Base-by-base conservation (phyloP, 2,329 filamentous ascomycete species). In the Xylaria polymorpha region DNA sequence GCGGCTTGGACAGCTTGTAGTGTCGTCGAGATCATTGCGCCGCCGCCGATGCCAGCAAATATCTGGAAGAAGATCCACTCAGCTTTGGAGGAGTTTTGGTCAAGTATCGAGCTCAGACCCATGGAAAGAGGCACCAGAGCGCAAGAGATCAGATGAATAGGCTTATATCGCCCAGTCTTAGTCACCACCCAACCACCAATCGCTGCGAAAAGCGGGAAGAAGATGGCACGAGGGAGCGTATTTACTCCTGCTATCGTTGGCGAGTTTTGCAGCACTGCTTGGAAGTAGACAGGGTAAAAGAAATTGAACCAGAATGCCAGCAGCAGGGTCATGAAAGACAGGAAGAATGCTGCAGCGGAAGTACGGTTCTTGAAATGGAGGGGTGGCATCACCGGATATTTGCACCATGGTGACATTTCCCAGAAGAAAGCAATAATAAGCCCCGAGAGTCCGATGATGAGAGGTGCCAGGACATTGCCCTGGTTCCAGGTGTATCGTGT, bases 1-100 rank as follows among this genome's bases (percentile, higher is more conserved):
- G 12, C 39, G 2, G 64, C 58, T 43, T 61, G 48, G 9, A 62
- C 50, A 3, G 64, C 58, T 20, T 50, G 25, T 32, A 67, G 50
- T 3, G 35, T 5, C 2, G 6, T 3, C 20, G 50, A 12, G 3
- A 53, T 53, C 3, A 8, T 8, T 4, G 15, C 12, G 6, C 8
- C 50, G 4, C 14, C 14, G 6, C 50, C 50, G 12, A 53, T 35
- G 15, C 22, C 10, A 7, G 8, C 10, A 12, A 61, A 18, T 2
- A 61, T 61, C 46, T 53, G 59, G 10, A 51, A 35, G 59, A 35
- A 61, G 29, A 51, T 20, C 4, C 10, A 25, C 1, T 15, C 2
- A 39, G 43, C 57, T n/a, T 14, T 14, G 29, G 22, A 7, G 3
- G 25, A 32, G 9, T 48, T 35, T 7, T 20, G 25, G 57, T 50